These are phyloP conservation scores for Linderniella brevidens DNA, from an alignment of 257 asterid species.

Conservation along the genomic window DNA sequence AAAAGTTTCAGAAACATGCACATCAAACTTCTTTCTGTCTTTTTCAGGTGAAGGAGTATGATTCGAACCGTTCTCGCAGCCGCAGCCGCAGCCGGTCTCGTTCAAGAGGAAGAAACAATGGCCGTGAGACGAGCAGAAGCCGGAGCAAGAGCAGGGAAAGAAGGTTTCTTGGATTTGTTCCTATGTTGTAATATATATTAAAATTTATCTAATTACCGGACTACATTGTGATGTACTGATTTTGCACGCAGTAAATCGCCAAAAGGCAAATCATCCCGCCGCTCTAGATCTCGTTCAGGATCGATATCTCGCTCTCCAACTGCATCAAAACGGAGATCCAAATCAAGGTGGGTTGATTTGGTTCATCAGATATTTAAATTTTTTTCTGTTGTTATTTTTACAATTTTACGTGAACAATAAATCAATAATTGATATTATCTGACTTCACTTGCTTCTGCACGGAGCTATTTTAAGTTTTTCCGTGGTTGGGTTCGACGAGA, in stretches of 20 bases:
- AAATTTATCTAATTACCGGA: neutral
- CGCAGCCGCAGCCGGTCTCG: constrained; percentile 52
- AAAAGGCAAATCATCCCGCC: constrained; percentile 51
- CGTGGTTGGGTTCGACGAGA: no score
- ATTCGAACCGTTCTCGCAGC: constrained; percentile 61
- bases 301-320: constrained; percentile 31
- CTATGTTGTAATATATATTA: no score
- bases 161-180: no score
- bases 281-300: constrained; percentile 57
- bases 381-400: neutral
- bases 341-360: constrained; percentile 42
- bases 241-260: constrained; percentile 75
- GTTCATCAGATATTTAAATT: constrained; percentile 5
- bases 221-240: constrained; percentile 3
- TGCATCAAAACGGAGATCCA: constrained; percentile 36
- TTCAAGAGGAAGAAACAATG: constrained; percentile 59
- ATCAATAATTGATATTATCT: no score
- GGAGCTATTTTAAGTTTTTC: no score
- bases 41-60: constrained; percentile 75
- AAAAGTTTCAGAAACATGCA: neutral
- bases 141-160: constrained; percentile 88
- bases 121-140: constrained; percentile 54
- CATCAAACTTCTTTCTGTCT: constrained; percentile 7
- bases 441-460: no score
- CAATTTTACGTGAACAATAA: no score